These are phyloP conservation scores for Fusarium caatingaense DNA, from an alignment of 2,329 filamentous ascomycete species.

Conservation along the genomic window DNA sequence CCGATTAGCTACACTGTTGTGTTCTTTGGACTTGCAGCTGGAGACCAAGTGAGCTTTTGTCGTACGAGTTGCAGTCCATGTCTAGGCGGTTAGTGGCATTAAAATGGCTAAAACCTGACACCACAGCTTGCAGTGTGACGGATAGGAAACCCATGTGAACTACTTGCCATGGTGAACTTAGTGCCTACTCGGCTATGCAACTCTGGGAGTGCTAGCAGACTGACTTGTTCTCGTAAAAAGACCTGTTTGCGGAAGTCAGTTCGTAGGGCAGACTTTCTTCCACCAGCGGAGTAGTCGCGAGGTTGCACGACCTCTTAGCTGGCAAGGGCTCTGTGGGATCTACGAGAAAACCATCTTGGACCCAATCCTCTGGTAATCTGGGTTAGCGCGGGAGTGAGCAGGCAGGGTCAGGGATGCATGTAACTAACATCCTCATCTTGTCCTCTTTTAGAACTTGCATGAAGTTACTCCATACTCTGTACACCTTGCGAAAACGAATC, in stretches of 20 bases:
- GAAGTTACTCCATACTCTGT: constrained; percentile 17
- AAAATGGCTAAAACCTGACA: constrained; percentile 14
- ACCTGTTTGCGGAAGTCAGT: constrained; percentile 25
- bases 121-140: constrained; percentile 3
- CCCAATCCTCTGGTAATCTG: constrained; percentile 41
- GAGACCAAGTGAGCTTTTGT: background rate
- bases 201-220: background rate
- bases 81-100: background rate
- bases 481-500: background rate
- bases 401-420: constrained; percentile 41
- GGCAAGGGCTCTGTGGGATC: constrained; percentile 10
- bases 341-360: constrained; percentile 32
- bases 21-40: background rate
- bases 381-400: constrained; percentile 39
- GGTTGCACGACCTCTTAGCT: background rate
- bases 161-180: constrained; percentile 12
- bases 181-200: background rate
- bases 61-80: background rate
- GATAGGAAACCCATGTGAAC: constrained; percentile 13
- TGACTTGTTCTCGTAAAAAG: constrained; percentile 2
- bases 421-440: constrained; percentile 37
- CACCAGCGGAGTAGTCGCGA: constrained; percentile 8
- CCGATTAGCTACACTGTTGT: background rate
- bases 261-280: constrained; percentile 14
- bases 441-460: constrained; percentile 29